Evolutionary conservation across 2,329 filamentous ascomycete species (phyloP).

Genomic region (Trichophyton rubrum): DNA sequence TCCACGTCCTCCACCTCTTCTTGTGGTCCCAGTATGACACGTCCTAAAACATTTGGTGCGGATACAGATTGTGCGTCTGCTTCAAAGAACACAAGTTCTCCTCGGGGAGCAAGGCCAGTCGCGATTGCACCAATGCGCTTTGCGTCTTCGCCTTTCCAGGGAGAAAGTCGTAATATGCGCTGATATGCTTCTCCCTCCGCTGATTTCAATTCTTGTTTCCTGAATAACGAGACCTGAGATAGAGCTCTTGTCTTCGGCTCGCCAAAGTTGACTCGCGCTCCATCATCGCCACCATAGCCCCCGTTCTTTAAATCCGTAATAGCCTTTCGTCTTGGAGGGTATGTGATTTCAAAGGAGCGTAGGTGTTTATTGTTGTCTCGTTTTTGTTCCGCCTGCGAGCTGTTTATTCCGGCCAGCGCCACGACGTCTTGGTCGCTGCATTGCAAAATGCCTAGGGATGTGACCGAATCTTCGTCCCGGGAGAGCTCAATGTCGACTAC

Average conservation of each 20-base stretch:
- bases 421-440: slow-evolving; percentile 42
- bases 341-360: slow-evolving; percentile 56
- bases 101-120: slow-evolving; percentile 60
- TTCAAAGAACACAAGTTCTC: slow-evolving; percentile 71
- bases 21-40: slow-evolving; percentile 39
- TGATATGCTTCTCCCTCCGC: slow-evolving; percentile 48
- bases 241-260: slow-evolving; percentile 21
- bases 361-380: slow-evolving; percentile 76
- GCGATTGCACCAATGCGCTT: slow-evolving; percentile 64
- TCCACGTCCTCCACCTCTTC: slow-evolving; percentile 42
- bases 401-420: slow-evolving; percentile 72
- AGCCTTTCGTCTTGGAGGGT: slow-evolving; percentile 36
- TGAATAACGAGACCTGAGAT: slow-evolving; percentile 43
- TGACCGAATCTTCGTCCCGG: slow-evolving; percentile 77
- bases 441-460: slow-evolving; percentile 60
- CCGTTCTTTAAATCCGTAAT: slow-evolving; percentile 13
- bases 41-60: slow-evolving; percentile 40
- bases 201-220: slow-evolving; percentile 21
- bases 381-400: slow-evolving; percentile 56
- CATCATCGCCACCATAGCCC: slow-evolving; percentile 12
- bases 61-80: slow-evolving; percentile 44
- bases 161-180: slow-evolving; percentile 45
- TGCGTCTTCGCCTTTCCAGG: slow-evolving; percentile 39
- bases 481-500: slow-evolving; percentile 64
- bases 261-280: slow-evolving; percentile 25